Base-by-base conservation (phyloP, 495 filamentous ascomycete genomes). In the Penicillium coffeae region DNA sequence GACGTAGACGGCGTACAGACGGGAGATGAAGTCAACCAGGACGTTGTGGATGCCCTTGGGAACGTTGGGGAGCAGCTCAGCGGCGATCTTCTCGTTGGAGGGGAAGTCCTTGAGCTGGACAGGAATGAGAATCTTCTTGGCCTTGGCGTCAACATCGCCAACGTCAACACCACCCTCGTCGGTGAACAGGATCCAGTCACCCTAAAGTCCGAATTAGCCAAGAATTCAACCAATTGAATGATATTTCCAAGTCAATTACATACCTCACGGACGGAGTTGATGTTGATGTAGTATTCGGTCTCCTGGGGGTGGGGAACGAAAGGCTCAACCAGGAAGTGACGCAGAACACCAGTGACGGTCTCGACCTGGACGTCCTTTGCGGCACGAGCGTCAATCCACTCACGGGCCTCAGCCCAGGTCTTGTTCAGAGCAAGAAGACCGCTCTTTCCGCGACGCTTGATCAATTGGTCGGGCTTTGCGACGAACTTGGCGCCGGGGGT, bases 131-230 rank as follows among this genome's bases (percentile, higher is more conserved):
- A 99, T 78, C 84, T 96, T 99, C 83, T 96, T 88, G 34, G 93
- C 93, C 80, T 99, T 99, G 34, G 84, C 89, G 63, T 98, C 93
- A 50, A 98, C 93, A 86, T 98, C 93, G 69, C 93, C 93, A 64
- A 98, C 93, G 70, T 98, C 93, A 54, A 99, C 92, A 84, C 93
- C 93, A 78, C 93, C 93, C 74, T 99, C 94, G 73, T 97, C 89
- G 53, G 89, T 95, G 80, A 98, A 98, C 63, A 97, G 89, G 71
- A 99, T 96, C 89, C 89, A 96, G 73, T 99, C 93, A 63, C 94
- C 93, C 93, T 98, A 66, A 9, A 41, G 37, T 38, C 45, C 32
- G n/a, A 49, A 44, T 53, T 56, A 52, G 50, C 36, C n/a, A n/a
- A 27, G 36, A 15, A n/a, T 14, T 14, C 13, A 47, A 18, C 8